Percentiles rank a stretch among this genome's conserved stretches.
Conservation (phyloP, 345 rosid genomes). For the Firmiana major region DNA sequence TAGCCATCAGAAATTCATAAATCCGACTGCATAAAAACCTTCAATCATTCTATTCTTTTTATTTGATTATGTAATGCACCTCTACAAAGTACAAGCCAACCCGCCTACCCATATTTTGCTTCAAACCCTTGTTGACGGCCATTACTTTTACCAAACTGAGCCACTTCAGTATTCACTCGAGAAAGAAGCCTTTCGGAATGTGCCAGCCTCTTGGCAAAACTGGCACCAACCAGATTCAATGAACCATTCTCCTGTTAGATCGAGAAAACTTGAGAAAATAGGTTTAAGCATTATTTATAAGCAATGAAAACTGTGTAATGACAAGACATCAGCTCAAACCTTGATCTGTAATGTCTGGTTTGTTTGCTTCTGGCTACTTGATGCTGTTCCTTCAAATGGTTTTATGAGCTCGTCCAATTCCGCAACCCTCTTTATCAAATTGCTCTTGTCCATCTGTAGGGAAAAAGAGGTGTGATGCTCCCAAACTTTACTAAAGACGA, state of each 20-base stretch:
- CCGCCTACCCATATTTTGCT: conserved; percentile 30
- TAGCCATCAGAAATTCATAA: neutral
- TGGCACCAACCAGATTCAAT: conserved; percentile 30
- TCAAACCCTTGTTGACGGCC: conserved; percentile 32
- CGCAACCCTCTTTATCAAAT: conserved; percentile 56
- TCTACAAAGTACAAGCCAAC: neutral
- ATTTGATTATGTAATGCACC: neutral
- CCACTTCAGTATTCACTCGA: conserved; percentile 49
- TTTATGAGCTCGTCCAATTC: conserved; percentile 68
- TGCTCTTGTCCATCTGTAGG: conserved; percentile 68
- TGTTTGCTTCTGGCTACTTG: conserved; percentile 30
- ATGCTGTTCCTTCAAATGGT: conserved; percentile 34
- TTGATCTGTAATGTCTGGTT: conserved; percentile 31
- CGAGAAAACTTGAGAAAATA: neutral
- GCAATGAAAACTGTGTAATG: neutral
- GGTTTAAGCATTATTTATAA: neutral
- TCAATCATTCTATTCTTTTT: neutral
- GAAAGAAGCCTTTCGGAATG: conserved; percentile 55
- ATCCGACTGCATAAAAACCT: neutral
- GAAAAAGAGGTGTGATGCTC: neutral
- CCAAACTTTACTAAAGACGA: neutral
- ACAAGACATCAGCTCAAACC: conserved; percentile 21
- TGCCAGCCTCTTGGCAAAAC: conserved; percentile 39
- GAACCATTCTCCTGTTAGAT: conserved; percentile 42
- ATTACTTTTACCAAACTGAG: conserved; percentile 42